Base-by-base conservation (phyloP, 2,329 filamentous ascomycete species). In the Dothidotthia symphoricarpi region DNA sequence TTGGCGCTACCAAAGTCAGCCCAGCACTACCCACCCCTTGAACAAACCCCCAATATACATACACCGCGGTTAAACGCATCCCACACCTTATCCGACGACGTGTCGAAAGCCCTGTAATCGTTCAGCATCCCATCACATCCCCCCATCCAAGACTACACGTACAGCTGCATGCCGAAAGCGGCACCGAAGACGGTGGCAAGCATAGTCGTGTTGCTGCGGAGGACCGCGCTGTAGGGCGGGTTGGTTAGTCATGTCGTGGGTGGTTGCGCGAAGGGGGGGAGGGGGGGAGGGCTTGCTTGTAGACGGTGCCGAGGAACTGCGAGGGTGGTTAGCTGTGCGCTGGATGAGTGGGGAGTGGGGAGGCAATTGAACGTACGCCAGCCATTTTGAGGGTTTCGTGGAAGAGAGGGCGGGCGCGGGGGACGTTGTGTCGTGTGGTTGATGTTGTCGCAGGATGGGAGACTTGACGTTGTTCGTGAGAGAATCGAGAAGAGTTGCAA, bases 121-220 rank as follows among this genome's bases (percentile, higher is more conserved):
- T 37, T 64, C 47, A 64, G 59, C 43, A 45, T 40, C 38, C 42
- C 24, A 25, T 35, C n/a, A n/a, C n/a, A n/a, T n/a, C n/a, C n/a
- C n/a, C n/a, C n/a, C n/a, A n/a, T n/a, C n/a, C n/a, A n/a, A 16
- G 13, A 12, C 29, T 31, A 29, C 39, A 73, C 87, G 66, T 81
- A 98, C 93, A 98, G 79, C 76, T 97, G 88, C 67, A 95, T 89
- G 51, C 78, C 87, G 67, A 98, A 98, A 55, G 90, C 91, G 54
- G 82, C 78, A 56, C 75, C 80, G 69, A 98, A 98, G 66, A 98
- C 86, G 51, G 82, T 78, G 55, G 81, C 84, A 61, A 98, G 77
- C 81, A 95, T 95, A 68, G 85, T 77, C 61, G 79, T 85, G 78
- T 98, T 98, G 68, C 80, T 83, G 71, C 85, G 83, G 77, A 97